Evolutionary conservation across 2,329 filamentous ascomycete genomes (phyloP).

Genomic region (Neocucurbitaria cava): DNA sequence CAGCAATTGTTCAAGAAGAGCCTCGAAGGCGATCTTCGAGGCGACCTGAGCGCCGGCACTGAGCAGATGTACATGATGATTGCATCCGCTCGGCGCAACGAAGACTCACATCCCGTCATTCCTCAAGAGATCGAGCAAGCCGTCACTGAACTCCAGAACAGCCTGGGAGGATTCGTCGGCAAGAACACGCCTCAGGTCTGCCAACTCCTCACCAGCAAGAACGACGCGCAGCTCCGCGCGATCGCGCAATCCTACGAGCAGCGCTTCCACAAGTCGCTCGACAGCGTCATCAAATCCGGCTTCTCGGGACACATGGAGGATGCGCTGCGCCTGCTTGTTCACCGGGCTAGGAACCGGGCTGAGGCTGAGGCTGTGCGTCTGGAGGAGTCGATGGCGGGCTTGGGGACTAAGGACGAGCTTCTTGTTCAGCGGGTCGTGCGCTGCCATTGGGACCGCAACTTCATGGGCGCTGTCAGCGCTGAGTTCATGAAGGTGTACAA

Average conservation of each 20-base stretch:
- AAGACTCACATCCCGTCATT: constrained; percentile 77
- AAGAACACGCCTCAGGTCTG: constrained; percentile 81
- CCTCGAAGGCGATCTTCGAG: constrained; percentile 75
- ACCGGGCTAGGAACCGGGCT: constrained; percentile 77
- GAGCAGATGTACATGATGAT: constrained; percentile 85
- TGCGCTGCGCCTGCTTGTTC: constrained; percentile 81
- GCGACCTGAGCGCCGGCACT: constrained; percentile 85
- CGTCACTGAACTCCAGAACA: constrained; percentile 76
- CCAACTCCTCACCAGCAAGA: constrained; percentile 76
- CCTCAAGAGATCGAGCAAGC: constrained; percentile 78
- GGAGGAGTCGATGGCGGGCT: constrained; percentile 86
- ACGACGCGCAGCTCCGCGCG: constrained; percentile 82
- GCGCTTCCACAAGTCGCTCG: constrained; percentile 73
- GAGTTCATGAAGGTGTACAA: constrained; percentile 78
- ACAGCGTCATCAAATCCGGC: constrained; percentile 77
- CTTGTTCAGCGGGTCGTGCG: constrained; percentile 80
- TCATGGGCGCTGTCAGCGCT: constrained; percentile 77
- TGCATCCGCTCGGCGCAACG: constrained; percentile 73
- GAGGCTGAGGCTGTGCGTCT: constrained; percentile 82
- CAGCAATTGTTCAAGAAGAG: constrained; percentile 68
- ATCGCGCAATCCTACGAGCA: constrained; percentile 77
- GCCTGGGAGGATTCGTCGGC: constrained; percentile 68
- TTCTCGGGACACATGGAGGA: constrained; percentile 94
- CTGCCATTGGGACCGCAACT: constrained; percentile 80
- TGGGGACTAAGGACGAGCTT: constrained; percentile 85